phyloP scores from a whole-genome alignment of 176 grass and related monocot genomes.

The Elaeis guineensis region DNA sequence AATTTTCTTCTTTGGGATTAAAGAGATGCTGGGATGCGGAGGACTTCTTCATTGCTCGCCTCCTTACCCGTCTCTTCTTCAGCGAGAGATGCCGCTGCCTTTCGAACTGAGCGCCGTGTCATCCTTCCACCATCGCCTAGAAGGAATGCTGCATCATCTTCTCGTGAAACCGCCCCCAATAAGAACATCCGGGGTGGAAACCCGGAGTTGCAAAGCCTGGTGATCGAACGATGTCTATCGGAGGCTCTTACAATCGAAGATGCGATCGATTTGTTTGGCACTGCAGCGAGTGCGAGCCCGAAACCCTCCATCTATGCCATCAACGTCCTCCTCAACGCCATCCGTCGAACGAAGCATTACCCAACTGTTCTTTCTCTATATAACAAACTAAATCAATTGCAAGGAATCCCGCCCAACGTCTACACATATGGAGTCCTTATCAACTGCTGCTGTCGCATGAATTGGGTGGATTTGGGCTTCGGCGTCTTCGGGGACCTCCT shows the following conservation, averaged over 20 bases:
- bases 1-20: no score
- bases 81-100: no score
- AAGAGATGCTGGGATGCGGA: no score
- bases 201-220: background rate
- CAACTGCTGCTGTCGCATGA: conserved; percentile 9
- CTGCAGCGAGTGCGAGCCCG: no score
- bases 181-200: no score
- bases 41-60: no score
- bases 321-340: background rate
- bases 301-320: background rate
- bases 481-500: conserved; percentile 9
- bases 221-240: no score
- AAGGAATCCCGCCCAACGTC: background rate
- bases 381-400: conserved; percentile 1
- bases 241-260: background rate
- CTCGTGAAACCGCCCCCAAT: no score
- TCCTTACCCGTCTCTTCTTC: no score
- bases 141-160: no score
- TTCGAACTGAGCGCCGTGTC: no score
- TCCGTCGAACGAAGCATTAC: background rate
- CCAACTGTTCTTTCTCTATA: conserved; percentile 13
- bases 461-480: conserved; percentile 3
- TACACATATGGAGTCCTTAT: conserved; percentile 19
- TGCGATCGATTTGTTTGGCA: background rate
- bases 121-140: no score